Percentiles rank a stretch among this genome's conserved stretches.
Evolutionary conservation across 2,329 filamentous ascomycete genomes (phyloP).

Genomic region (Hypoxylon sp.): DNA sequence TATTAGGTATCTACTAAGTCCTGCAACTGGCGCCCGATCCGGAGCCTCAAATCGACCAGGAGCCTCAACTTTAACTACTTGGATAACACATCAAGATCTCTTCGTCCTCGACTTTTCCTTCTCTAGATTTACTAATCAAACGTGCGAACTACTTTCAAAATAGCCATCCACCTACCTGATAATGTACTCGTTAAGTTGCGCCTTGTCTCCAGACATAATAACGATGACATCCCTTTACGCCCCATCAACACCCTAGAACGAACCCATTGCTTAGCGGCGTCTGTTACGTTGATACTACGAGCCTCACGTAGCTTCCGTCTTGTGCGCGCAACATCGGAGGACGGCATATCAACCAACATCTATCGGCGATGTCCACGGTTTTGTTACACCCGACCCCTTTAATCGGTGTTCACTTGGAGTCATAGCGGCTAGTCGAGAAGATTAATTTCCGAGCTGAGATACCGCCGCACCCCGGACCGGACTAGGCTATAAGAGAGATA

Average conservation of each 20-base stretch:
- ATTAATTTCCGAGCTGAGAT: neutral
- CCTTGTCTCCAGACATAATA: neutral
- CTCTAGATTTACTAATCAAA: neutral
- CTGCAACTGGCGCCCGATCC: constrained; percentile 22
- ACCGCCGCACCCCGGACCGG: neutral
- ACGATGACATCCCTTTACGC: neutral
- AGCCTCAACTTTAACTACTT: constrained; percentile 20
- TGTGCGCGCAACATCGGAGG: neutral
- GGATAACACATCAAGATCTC: neutral
- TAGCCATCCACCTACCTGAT: neutral
- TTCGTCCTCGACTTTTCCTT: neutral
- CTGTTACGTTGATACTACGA: neutral
- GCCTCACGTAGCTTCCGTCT: neutral
- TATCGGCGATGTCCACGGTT: neutral
- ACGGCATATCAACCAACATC: neutral
- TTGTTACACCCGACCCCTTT: neutral
- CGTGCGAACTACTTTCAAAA: neutral
- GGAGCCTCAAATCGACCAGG: constrained; percentile 20
- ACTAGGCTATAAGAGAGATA: constrained; percentile 9
- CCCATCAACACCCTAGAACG: neutral
- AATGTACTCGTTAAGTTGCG: neutral
- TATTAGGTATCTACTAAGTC: constrained; percentile 42
- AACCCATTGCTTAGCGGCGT: neutral
- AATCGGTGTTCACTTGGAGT: too few species aligned
- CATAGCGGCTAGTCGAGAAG: neutral